Evolutionary conservation across 139 green algal genomes (phyloP), one percentile per base, ranked within the genome.

Genomic region (Volvox reticuliferus): DNA sequence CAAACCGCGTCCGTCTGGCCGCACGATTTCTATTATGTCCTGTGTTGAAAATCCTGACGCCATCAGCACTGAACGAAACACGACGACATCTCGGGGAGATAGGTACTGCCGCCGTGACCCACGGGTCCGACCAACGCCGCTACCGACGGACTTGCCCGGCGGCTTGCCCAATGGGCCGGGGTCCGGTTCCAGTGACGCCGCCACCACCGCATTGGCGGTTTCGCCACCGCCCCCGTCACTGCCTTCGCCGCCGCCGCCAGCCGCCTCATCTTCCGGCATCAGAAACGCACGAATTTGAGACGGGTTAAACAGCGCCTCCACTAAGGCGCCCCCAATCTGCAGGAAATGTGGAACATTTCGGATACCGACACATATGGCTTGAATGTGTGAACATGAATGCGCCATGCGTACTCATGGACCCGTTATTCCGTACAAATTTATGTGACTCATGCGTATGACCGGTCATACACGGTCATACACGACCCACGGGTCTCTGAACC

Each of bases 251-350:
- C 16, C 33, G 76, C 21, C 68, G 14, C 28, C 21, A 12, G 26
- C 71, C 9, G 71, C 71, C 22, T 3, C 80, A 13, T 14, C 63
- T n/a, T 68, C 36, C 12, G 83, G 83, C 83, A 89, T 89, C 67
- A 89, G 65, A 24, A 89, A 89, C 35, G 83, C 83, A 12, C 83
- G 67, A 68, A 89, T 89, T 65, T 89, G 83, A 18, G 83, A 36
- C 67, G 83, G 83, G 12, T 62, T 80, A 68, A 89, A 81, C 83
- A 89, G 80, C n/a, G 83, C 83, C 26, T 89, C 83, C 36, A 89
- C 83, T 30, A 88, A 67, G 12, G 82, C 65, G 22, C 55, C 32
- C 30, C 82, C 82, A 2, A 88, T 76, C 82, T 88, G 82, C 24
- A 75, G 6, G 24, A 55, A 14, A 55, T 55, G n/a, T n/a, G n/a